These are phyloP conservation scores for Clohesyomyces aquaticus DNA, from an alignment of 495 filamentous ascomycete species.

Conservation along the genomic window DNA sequence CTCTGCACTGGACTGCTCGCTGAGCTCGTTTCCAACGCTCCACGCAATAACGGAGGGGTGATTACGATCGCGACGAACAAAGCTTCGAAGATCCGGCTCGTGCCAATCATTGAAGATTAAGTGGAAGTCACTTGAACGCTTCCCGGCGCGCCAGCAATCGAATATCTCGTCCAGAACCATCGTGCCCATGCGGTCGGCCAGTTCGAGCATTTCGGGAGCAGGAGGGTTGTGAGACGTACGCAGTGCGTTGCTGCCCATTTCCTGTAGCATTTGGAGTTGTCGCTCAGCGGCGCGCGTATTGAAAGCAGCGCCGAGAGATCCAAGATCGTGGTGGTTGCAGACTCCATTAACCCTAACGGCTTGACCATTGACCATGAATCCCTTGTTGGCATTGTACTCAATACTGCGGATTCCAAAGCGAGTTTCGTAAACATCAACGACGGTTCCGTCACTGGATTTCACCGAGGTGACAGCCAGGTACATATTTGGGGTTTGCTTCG, in stretches of 20 bases:
- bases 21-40: conserved; percentile 56
- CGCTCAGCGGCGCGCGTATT: conserved; percentile 52
- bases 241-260: conserved; percentile 55
- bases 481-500: conserved; percentile 51
- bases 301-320: conserved; percentile 54
- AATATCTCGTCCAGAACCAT: conserved; percentile 44
- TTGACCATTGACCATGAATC: conserved; percentile 51
- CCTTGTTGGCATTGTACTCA: conserved; percentile 47
- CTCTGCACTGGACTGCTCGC: conserved; percentile 45
- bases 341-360: conserved; percentile 49
- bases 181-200: conserved; percentile 18
- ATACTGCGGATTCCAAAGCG: conserved; percentile 54
- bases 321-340: conserved; percentile 56
- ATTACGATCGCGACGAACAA: conserved; percentile 56
- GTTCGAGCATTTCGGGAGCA: conserved; percentile 25
- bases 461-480: conserved; percentile 54
- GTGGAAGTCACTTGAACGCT: conserved; percentile 54
- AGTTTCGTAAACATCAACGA: conserved; percentile 55
- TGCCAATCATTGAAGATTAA: conserved; percentile 54
- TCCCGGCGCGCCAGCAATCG: conserved; percentile 51
- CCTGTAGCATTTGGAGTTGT: conserved; percentile 52
- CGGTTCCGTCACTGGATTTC: conserved; percentile 19
- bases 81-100: conserved; percentile 53
- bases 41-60: conserved; percentile 57
- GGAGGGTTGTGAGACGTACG: conserved; percentile 51